Evolutionary conservation across 805 yeast genomes (phyloP), one percentile per base, ranked within the genome.

Genomic region (Yamadazyma paraphyllophila): DNA sequence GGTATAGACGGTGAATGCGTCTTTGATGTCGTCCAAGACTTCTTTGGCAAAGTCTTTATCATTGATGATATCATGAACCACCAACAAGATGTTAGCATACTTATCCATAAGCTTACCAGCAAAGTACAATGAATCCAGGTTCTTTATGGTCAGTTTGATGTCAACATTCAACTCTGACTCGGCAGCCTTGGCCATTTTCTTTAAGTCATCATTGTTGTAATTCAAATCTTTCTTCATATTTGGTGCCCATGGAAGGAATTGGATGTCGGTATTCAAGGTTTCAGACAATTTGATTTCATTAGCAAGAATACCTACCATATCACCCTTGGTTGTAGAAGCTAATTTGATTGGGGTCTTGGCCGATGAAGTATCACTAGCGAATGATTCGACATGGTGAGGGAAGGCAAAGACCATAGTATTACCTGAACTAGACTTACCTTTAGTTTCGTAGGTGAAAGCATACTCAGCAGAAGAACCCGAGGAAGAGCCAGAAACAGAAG

Each of bases 71-170:
- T 76, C 80, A 50, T 70, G 66, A 13, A 78, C 72, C 10, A 77
- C 77, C 46, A 77, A 69, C 46, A 80, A 65, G 40, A 81, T 74
- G 58, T 78, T 76, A 7, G 83, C 81, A 55, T 76, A 81, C 54
- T 78, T 80, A 59, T 78, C 83, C 27, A 79, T 48, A 11, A 73
- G 66, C 54, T 81, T 80, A 44, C 84, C 85, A 13, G 79, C 60
- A 48, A 57, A 75, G 55, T 81, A 81, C 46, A 66, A 77, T 12
- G 80, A 76, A 39, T 63, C 60, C 55, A 63, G 54, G 3, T 55
- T 56, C 2, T 61, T 54, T 34, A 78, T 73, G 8, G 78, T 61
- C 10, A 56, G 46, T 7, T 66, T 57, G 39, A 81, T 75, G 52
- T 79, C 76, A 35, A 73, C 78, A 32, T 63, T 55, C 45, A 77